A percentile compares a stretch with the other conserved stretches of the same genome.
phyloP scores from a whole-genome alignment of 331 rosid species.

The Quercus lobata region DNA sequence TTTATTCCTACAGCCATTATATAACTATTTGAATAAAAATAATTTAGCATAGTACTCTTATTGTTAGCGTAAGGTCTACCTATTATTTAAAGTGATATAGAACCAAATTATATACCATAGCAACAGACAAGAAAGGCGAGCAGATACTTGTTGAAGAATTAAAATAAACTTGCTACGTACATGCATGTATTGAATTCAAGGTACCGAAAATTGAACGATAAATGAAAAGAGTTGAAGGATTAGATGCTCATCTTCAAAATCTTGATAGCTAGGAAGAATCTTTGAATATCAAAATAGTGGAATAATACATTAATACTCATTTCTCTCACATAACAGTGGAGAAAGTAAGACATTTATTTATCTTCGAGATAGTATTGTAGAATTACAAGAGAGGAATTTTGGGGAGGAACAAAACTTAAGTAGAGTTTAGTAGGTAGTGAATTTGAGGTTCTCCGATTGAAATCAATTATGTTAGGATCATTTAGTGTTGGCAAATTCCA shows the following conservation, averaged over 20 bases:
- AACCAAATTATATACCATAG: not conserved
- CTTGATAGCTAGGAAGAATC: constrained; percentile 1
- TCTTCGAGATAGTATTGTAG: no score
- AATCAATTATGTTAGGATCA: no score
- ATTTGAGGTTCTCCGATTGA: no score
- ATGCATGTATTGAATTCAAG: not conserved
- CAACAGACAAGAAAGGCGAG: not conserved
- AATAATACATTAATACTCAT: not conserved
- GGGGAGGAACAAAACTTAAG: no score
- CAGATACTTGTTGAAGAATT: not conserved
- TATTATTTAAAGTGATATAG: not conserved
- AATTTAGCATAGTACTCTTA: not conserved
- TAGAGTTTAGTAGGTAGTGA: no score
- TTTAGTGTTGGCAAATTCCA: no score
- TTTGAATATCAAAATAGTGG: not conserved
- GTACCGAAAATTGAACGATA: not conserved
- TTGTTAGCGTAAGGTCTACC: not conserved
- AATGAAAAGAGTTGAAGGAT: not conserved
- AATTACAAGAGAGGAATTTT: no score
- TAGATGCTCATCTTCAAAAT: constrained; percentile 17
- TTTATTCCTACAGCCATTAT: not conserved
- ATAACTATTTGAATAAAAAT: no score
- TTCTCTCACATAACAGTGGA: no score
- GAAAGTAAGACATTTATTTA: no score
- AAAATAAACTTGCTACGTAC: not conserved